Percentiles rank a stretch among this genome's conserved stretches.
phyloP scores from a whole-genome alignment of 805 yeast genomes.

The Candida sphagnicola region DNA sequence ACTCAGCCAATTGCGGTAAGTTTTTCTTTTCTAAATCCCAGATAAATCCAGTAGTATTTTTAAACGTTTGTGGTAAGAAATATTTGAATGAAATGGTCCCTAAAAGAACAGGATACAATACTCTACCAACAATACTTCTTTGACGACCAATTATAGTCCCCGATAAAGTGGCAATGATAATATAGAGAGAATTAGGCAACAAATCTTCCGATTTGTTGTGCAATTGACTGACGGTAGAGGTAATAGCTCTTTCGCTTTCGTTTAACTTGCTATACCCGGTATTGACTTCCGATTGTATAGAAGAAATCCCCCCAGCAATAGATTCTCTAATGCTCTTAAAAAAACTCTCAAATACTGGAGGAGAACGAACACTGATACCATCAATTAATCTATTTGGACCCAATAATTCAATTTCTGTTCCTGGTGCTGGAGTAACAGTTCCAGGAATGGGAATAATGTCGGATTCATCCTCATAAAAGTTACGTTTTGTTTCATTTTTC shows the following conservation, averaged over 20 bases:
- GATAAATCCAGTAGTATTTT: slow-evolving; percentile 52
- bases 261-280: slow-evolving; percentile 48
- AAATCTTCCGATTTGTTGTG: slow-evolving; percentile 65
- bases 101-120: slow-evolving; percentile 52
- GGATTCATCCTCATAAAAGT: slow-evolving; percentile 49
- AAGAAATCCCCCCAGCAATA: slow-evolving; percentile 26
- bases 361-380: slow-evolving; percentile 56
- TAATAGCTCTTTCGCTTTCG: slow-evolving; percentile 58
- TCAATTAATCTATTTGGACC: slow-evolving; percentile 48
- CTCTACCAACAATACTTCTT: slow-evolving; percentile 52
- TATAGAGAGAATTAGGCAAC: slow-evolving; percentile 66
- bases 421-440: slow-evolving; percentile 41
- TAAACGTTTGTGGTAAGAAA: slow-evolving; percentile 70
- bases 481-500: slow-evolving; percentile 25
- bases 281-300: slow-evolving; percentile 33
- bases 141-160: slow-evolving; percentile 75
- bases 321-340: slow-evolving; percentile 47
- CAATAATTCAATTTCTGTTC: slow-evolving; percentile 37
- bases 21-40: slow-evolving; percentile 59
- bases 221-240: slow-evolving; percentile 58
- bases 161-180: slow-evolving; percentile 62
- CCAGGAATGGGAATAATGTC: slow-evolving; percentile 48
- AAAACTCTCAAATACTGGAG: slow-evolving; percentile 43
- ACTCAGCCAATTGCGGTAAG: slow-evolving; percentile 60
- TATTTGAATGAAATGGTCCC: slow-evolving; percentile 64